Base-by-base conservation (phyloP, 2,329 filamentous ascomycete species). In the Trichothecium roseum region DNA sequence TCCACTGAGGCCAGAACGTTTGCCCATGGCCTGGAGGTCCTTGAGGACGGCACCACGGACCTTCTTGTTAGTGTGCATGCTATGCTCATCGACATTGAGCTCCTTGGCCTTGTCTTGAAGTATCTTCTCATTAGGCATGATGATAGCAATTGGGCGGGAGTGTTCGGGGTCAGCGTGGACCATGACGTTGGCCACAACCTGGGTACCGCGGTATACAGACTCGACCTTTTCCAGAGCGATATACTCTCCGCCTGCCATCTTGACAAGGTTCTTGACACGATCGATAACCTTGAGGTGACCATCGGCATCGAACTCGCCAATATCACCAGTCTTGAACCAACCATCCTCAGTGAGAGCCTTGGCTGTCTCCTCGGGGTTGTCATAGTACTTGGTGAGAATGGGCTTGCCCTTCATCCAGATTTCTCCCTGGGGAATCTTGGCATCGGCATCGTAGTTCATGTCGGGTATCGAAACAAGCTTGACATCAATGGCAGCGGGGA, bases 261-360 rank as follows among this genome's bases (percentile, higher is more conserved):
- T 96, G 60, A 96, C 84, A 37, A 96, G 68, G 63, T 96, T 96
- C 79, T 96, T 96, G 76, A 94, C 88, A 48, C 89, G 85, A 59
- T 96, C 89, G 53, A 96, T 88, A 55, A 96, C 81, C 48, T 71
- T 75, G 45, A 96, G 62, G 56, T 94, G 84, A 30, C 89, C 89
- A 42, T 81, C 70, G 30, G 65, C 55, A 57, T 89, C 80, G 50
- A 89, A 91, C 56, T 95, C 84, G 50, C 89, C 89, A 56, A 96
- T 91, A 52, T 96, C 89, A 41, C 89, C 89, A 13, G 87, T 94
- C 72, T 83, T 89, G 74, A 96, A 96, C 91, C 91, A 96, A 34
- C 86, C 86, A 50, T 94, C 91, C 3, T 76, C 58, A 1, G 84
- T 87, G 43, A 89, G 72, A 5, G 82, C 71, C 54, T 82, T 81